Conservation (phyloP, 805 yeast genomes). For the Grigorovia humatica region DNA sequence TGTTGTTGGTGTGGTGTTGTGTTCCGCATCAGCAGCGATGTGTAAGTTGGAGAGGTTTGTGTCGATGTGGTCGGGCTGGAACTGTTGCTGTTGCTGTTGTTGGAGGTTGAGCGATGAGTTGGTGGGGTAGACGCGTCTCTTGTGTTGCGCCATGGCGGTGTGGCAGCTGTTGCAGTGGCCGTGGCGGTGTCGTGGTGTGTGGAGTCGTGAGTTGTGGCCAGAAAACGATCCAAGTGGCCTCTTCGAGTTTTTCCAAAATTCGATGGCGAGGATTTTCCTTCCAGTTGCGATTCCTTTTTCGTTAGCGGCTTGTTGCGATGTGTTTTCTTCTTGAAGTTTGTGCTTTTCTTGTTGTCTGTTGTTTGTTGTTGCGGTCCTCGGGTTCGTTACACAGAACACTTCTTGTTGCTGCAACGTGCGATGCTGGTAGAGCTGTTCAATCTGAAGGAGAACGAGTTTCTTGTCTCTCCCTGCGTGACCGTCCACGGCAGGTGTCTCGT, state of each 20-base stretch:
- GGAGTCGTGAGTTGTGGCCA: too few relatives aligned
- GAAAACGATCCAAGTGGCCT: too few relatives aligned
- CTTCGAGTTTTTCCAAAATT: background rate
- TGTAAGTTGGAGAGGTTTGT: slow-evolving; percentile 5
- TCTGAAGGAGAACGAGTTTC: slow-evolving; percentile 25
- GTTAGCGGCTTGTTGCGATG: too few relatives aligned
- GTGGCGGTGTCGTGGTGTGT: too few relatives aligned
- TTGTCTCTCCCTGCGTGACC: slow-evolving; percentile 40
- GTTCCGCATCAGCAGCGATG: slow-evolving; percentile 23
- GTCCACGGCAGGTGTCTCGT: slow-evolving; percentile 38
- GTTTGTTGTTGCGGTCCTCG: background rate
- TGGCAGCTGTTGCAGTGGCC: too few relatives aligned
- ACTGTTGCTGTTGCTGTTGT: slow-evolving; percentile 14
- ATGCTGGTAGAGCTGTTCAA: slow-evolving; percentile 25
- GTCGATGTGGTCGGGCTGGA: slow-evolving; percentile 20
- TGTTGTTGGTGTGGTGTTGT: slow-evolving; percentile 2
- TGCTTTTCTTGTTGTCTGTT: too few relatives aligned
- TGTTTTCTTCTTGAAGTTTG: background rate
- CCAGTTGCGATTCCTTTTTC: too few relatives aligned
- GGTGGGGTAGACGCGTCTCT: slow-evolving; percentile 38
- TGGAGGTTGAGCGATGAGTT: slow-evolving; percentile 5
- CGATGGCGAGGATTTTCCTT: background rate
- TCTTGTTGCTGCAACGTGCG: background rate
- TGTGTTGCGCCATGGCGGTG: slow-evolving; percentile 29
- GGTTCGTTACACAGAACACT: background rate